Evolutionary conservation across 768 basidiomycete species (phyloP).

Genomic region (Trametes sanguinea): DNA sequence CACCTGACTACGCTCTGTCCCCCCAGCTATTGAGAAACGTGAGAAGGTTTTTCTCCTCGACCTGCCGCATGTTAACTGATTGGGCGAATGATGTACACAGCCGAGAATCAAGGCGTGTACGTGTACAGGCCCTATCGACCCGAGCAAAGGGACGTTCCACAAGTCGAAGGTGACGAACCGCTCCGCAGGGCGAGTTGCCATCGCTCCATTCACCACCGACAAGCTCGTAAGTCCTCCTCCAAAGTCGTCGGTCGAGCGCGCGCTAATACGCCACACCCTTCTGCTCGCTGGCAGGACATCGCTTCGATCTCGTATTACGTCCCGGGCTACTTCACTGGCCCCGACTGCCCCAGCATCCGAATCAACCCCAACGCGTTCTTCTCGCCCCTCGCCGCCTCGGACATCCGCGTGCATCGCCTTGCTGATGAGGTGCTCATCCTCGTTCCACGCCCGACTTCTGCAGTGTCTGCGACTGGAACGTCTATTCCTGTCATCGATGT

Average conservation of each 20-base stretch:
- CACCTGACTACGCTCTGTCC: too few relatives aligned
- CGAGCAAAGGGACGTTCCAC: constrained; percentile 15
- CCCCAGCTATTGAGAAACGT: constrained; percentile 9
- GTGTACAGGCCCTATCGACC: constrained; percentile 9
- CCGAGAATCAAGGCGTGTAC: background rate
- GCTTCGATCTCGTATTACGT: constrained; percentile 34
- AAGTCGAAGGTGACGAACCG: constrained; percentile 7
- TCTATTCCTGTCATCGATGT: constrained; percentile 22
- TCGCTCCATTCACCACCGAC: background rate
- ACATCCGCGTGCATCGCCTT: constrained; percentile 21
- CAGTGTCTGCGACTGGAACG: background rate
- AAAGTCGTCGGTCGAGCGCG: background rate
- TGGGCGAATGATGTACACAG: background rate
- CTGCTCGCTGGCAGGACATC: constrained; percentile 22
- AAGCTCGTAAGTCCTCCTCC: background rate
- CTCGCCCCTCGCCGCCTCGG: background rate
- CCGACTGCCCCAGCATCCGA: constrained; percentile 25
- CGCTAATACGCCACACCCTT: background rate
- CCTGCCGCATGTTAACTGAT: too few relatives aligned
- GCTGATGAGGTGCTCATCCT: constrained; percentile 30
- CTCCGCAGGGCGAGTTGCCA: background rate
- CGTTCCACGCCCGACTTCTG: constrained; percentile 21
- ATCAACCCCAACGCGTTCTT: constrained; percentile 7
- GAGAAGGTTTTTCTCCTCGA: too few relatives aligned
- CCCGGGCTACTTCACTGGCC: constrained; percentile 30